A percentile compares a stretch with the other conserved stretches of the same genome.
Evolutionary conservation across 1,284 basidiomycete genomes (phyloP).

Genomic region (Leccinum pseudoinsigne): DNA sequence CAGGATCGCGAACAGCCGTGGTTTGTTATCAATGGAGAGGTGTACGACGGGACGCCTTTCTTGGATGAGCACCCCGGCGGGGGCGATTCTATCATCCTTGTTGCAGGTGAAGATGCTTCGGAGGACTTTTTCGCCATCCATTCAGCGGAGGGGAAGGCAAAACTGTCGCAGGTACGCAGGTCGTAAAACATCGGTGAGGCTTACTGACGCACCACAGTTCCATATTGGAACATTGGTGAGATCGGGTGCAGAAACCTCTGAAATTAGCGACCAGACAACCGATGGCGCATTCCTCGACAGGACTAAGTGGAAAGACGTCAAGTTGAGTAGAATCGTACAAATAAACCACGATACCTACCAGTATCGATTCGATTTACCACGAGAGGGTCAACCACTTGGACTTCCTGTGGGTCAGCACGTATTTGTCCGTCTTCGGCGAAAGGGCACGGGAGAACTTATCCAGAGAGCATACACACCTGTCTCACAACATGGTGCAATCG

Average conservation of each 20-base stretch:
- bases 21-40: conserved; percentile 63
- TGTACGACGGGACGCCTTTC: conserved; percentile 55
- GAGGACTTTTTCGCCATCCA: conserved; percentile 66
- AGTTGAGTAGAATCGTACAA: conserved; percentile 40
- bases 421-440: conserved; percentile 48
- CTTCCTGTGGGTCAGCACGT: conserved; percentile 66
- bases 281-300: conserved; percentile 45
- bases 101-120: conserved; percentile 63
- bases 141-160: conserved; percentile 48
- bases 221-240: conserved; percentile 45
- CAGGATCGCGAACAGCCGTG: conserved; percentile 51
- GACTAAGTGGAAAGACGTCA: conserved; percentile 53
- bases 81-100: conserved; percentile 55
- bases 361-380: conserved; percentile 54
- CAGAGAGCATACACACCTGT: conserved; percentile 69
- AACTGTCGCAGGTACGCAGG: conserved; percentile 43
- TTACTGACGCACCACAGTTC: conserved; percentile 29
- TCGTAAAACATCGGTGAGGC: conserved; percentile 5
- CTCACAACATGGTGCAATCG: conserved; percentile 43
- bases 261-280: conserved; percentile 11
- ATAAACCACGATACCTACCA: conserved; percentile 51
- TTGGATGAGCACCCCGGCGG: conserved; percentile 67
- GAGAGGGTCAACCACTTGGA: conserved; percentile 49
- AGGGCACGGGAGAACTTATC: conserved; percentile 46
- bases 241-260: background rate